Base-by-base conservation (phyloP, 257 asterid genomes). In the Plantago elongata region DNA sequence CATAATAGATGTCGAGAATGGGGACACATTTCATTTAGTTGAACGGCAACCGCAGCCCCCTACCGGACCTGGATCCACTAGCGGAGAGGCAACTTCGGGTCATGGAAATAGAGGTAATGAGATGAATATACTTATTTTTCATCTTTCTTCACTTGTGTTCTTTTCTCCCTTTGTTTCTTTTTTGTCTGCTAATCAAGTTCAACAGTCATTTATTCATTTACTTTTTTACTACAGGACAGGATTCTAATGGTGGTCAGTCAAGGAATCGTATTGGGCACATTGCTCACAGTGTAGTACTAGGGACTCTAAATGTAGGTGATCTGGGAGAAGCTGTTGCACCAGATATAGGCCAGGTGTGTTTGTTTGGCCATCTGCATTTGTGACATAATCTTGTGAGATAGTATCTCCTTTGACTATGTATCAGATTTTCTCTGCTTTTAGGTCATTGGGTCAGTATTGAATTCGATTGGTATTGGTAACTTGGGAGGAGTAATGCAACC, bases 361-460 rank as follows among this genome's bases (percentile, higher is more conserved):
- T 60, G 15, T 64, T 63, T 22, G 59, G 15, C 46, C 29, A 16
- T 49, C 55, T 43, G 17, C 48, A 45, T 30, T 59, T 55, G 16
- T 60, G 63, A 44, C 56, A 15, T 48, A 60, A 64, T 57, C 60
- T 13, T 54, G 45, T 45, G 45, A 10, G 37, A 38, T 43, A 7
- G 51, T 44, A 48, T 67, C 45, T 49, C 12, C 15, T 10, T 22
- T 18, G 5, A 16, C 45, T 60, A 38, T 51, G 71, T 29, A 63
- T 63, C 54, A 9, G 30, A 37, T 63, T 69, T 48, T 45, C 27
- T 54, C 62, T 27, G 34, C 55, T 37, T 74, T 61, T 61, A 93
- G 99, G 91, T 89, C 51, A 81, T 93, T 61, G 99, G 99, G 68
- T 88, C 95, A 47, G 99, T 89, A 69, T 51, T 93, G 69, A 93